Percentiles rank a stretch among this genome's conserved stretches.
phyloP scores from a whole-genome alignment of 202 grass and related monocot species.

The Elaeis oleifera region DNA sequence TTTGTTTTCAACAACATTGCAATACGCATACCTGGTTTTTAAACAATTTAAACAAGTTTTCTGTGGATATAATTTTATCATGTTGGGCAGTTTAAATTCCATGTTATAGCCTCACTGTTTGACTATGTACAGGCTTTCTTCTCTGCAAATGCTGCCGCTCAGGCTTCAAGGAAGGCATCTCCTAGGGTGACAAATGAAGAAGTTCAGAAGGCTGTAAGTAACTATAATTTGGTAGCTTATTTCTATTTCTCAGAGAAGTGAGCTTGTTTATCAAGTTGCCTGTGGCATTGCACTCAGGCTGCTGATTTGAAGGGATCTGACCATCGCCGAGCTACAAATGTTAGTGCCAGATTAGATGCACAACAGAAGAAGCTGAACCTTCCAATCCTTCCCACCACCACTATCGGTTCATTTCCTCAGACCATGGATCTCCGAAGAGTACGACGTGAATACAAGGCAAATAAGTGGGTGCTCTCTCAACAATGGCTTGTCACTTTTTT shows the following conservation, averaged over 20 bases:
- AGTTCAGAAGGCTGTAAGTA: no score
- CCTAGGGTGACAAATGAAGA: no score
- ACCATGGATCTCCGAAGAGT: slow-evolving; percentile 27
- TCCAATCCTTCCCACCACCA: slow-evolving; percentile 28
- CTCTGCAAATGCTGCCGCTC: no score
- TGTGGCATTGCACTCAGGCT: slow-evolving; percentile 6
- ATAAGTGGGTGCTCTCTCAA: slow-evolving; percentile 10
- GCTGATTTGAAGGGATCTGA: slow-evolving; percentile 27
- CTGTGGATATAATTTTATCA: no score
- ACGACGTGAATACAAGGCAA: slow-evolving; percentile 27
- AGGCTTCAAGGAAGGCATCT: no score
- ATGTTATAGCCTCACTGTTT: background rate
- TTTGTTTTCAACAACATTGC: no score
- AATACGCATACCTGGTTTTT: no score
- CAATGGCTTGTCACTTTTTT: background rate
- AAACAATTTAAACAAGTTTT: no score
- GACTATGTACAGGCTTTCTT: background rate
- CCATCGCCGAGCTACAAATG: slow-evolving; percentile 23
- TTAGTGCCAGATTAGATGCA: slow-evolving; percentile 24
- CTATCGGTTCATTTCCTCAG: slow-evolving; percentile 27
- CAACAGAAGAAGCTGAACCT: slow-evolving; percentile 31
- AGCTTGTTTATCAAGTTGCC: background rate
- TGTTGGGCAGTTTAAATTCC: background rate
- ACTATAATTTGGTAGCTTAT: background rate
- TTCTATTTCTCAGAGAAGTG: background rate